Conservation (phyloP, 192 early-diverging fungal species). For the Lobosporangium transversale region DNA sequence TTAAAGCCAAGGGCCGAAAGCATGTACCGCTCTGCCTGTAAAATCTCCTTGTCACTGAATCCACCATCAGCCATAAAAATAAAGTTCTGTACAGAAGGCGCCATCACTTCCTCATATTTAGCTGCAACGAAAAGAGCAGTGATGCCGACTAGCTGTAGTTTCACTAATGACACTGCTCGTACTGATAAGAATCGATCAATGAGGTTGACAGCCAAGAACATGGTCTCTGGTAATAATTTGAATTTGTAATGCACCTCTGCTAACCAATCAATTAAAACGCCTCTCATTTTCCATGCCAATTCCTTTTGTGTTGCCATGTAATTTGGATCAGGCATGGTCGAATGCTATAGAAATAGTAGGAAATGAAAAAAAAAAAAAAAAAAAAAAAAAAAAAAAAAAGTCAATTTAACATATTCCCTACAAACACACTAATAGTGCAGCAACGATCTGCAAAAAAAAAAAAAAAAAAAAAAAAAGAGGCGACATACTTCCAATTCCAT, state of each 20-base stretch:
- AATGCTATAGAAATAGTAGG: background rate
- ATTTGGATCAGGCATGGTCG: conserved; percentile 77
- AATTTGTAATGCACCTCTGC: conserved; percentile 93
- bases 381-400: background rate
- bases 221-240: conserved; percentile 91
- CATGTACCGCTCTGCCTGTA: conserved; percentile 92
- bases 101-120: conserved; percentile 95
- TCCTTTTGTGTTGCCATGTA: conserved; percentile 91
- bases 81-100: conserved; percentile 87
- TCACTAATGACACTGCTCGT: conserved; percentile 84
- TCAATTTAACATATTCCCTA: too few species aligned
- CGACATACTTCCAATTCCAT: conserved; percentile 79
- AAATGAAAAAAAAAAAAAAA: too few species aligned
- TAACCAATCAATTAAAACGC: conserved; percentile 95
- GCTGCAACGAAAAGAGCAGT: conserved; percentile 90
- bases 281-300: conserved; percentile 92
- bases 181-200: conserved; percentile 94
- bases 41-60: conserved; percentile 84
- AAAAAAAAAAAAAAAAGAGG: background rate
- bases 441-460: background rate
- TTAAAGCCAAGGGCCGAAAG: conserved; percentile 88
- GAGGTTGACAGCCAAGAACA: conserved; percentile 93
- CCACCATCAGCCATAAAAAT: conserved; percentile 85
- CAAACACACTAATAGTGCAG: too few species aligned
- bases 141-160: conserved; percentile 94